Base-by-base conservation (phyloP, 768 basidiomycete genomes). In the Amanita jacksonii region DNA sequence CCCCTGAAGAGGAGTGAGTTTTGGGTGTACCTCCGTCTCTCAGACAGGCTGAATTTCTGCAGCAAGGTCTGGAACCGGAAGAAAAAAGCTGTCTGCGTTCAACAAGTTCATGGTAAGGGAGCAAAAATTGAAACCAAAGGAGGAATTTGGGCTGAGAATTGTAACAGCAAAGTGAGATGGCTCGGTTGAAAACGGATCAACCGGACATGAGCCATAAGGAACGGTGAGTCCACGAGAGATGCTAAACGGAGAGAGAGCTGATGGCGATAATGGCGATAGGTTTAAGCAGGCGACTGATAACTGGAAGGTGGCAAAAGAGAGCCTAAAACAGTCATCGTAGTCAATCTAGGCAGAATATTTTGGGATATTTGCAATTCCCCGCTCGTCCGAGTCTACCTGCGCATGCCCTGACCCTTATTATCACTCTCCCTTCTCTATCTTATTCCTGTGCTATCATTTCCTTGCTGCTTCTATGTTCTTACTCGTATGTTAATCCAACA, bases 281-380 rank as follows among this genome's bases (percentile, higher is more conserved):
- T 82, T 88, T 66, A 86, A 82, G 62, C 52, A 71, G 41, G 85
- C 85, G 13, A 81, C 85, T 1, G 51, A 75, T 36, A 86, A 86
- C 65, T 88, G 85, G 85, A 85, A 83, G 62, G 75, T 68, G 51
- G 71, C 81, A 39, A 78, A 77, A 55, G 79, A 82, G 59, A 82
- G 83, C 54, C 74, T 76, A 0, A 75, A 72, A 58, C 62, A 62
- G 53, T 54, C 60, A 24, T 54, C 59, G 20, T 66, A 53, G 60
- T 28, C 27, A 28, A 34, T 39, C 38, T 15, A 20, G 3, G 43
- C 20, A 25, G 15, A 2, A n/a, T 43, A 37, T 43, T 43, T 43
- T 35, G 43, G 43, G 43, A 43, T 43, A 32, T 43, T 43, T 43
- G 34, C 41, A 28, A 9, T 6, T 13, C 15, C 41, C 13, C 20